Percentiles rank a stretch among this genome's conserved stretches.
These are phyloP conservation scores for Cyberlindnera japonica DNA, from an alignment of 805 yeast genomes.

Conservation along the genomic window DNA sequence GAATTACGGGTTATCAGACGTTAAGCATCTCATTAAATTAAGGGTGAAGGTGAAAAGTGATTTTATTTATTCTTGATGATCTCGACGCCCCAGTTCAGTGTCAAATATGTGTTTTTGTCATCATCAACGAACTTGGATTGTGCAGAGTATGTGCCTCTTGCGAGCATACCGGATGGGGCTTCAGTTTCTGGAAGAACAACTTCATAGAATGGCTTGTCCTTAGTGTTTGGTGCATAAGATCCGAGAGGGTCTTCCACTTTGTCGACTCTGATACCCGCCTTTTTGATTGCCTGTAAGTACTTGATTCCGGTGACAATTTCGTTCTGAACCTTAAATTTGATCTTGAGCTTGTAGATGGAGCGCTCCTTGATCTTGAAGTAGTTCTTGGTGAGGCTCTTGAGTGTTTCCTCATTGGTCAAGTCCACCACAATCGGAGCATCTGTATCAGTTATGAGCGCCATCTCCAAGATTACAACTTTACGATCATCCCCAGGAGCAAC, in stretches of 20 bases:
- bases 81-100: slow-evolving; percentile 81
- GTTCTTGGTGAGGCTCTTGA: slow-evolving; percentile 53
- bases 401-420: slow-evolving; percentile 57
- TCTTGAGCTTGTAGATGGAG: slow-evolving; percentile 64
- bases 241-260: slow-evolving; percentile 86
- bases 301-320: slow-evolving; percentile 88
- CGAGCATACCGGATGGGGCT: slow-evolving; percentile 88
- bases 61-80: slow-evolving; percentile 54
- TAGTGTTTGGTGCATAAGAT: slow-evolving; percentile 84
- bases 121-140: slow-evolving; percentile 82
- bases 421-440: slow-evolving; percentile 67
- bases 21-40: too few species aligned
- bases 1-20: too few species aligned
- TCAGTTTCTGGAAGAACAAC: slow-evolving; percentile 63
- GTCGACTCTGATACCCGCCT: slow-evolving; percentile 84
- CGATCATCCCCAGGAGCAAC: slow-evolving; percentile 65
- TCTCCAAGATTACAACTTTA: slow-evolving; percentile 73
- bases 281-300: slow-evolving; percentile 79
- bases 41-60: too few species aligned
- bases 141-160: slow-evolving; percentile 83
- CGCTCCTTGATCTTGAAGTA: slow-evolving; percentile 77
- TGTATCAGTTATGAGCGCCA: slow-evolving; percentile 67
- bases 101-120: slow-evolving; percentile 69
- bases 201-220: slow-evolving; percentile 73
- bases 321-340: slow-evolving; percentile 82